Percentiles rank a stretch among this genome's conserved stretches.
phyloP scores from a whole-genome alignment of 176 grass and related monocot genomes.

The Avena eriantha region DNA sequence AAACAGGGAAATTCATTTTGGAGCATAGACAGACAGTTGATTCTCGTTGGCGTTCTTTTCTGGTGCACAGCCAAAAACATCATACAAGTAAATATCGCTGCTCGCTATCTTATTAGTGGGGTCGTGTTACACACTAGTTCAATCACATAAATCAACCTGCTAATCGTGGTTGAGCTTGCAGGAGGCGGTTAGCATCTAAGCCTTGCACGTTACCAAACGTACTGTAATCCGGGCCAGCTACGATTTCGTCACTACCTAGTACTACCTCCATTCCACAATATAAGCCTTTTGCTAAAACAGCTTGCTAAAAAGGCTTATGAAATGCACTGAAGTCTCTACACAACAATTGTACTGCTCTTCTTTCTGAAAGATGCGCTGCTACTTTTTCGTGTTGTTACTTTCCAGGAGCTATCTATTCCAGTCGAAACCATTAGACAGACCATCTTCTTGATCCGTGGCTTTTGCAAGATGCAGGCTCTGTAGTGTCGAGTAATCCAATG shows the following conservation, averaged over 20 bases:
- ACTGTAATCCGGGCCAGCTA: not conserved
- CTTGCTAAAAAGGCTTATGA: not conserved
- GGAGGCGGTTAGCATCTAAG: not conserved
- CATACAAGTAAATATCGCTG: not conserved
- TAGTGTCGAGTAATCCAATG: not conserved
- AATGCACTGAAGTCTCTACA: not conserved
- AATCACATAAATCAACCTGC: not conserved
- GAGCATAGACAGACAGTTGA: not conserved
- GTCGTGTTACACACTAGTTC: not conserved
- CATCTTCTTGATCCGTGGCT: not conserved
- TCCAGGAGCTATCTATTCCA: not conserved
- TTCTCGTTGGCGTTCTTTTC: not conserved
- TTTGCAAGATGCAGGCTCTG: slow-evolving; percentile 1
- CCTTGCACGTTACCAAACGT: not conserved
- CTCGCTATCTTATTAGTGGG: not conserved
- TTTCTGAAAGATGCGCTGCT: not conserved
- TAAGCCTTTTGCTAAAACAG: no score
- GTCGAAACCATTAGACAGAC: slow-evolving; percentile 21
- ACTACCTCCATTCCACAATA: no score
- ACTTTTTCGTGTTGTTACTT: not conserved
- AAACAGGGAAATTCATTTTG: not conserved
- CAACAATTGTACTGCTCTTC: slow-evolving; percentile 14
- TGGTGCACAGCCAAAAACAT: not conserved
- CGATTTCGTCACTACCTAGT: not conserved
- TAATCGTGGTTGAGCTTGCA: slow-evolving; percentile 5